Evolutionary conservation across 768 basidiomycete species (phyloP), one percentile per base, ranked within the genome.

Genomic region (Suillus tomentosus): DNA sequence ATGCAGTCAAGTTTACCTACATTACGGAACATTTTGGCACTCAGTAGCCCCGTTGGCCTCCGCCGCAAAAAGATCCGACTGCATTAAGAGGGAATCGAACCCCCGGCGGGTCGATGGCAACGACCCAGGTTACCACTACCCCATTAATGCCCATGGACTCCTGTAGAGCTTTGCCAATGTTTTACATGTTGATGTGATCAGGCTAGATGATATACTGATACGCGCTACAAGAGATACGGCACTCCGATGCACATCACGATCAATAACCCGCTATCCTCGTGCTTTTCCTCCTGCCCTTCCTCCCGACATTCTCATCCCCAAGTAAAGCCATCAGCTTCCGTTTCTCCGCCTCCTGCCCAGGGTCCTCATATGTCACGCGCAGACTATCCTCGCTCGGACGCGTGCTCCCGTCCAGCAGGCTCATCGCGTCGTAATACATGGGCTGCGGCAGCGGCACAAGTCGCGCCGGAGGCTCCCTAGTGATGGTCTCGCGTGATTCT

Each of bases 21-120:
- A 27, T 27, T 27, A 27, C 27, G 27, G 27, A 27, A 4, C 27
- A 27, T 27, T 4, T 4, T 27, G 3, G 27, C 27, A 27, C 3
- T 27, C 27, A 27, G 27, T 27, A 27, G 27, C 27, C 27, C 27
- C 27, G 27, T 27, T 27, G 27, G 31, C 31, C 31, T 37, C 36
- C 36, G 36, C 36, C 36, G 10, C 36, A 37, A 37, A 37, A 37
- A 37, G 9, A 3, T 37, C 10, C 10, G 1, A 10, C 36, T 37
- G 42, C 88, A 89, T 89, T 87, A 89, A 89, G 87, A 65, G 88
- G 87, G 88, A 89, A 90, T 90, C 87, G 87, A 90, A 90, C 88
- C 87, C 87, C 87, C 88, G 88, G 88, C 88, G 88, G 88, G 87
- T 89, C 88, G 87, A 86, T 84, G 83, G 82, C 83, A 84, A 84